Conservation (phyloP, 2,329 filamentous ascomycete species). For the Beauveria varroae region DNA sequence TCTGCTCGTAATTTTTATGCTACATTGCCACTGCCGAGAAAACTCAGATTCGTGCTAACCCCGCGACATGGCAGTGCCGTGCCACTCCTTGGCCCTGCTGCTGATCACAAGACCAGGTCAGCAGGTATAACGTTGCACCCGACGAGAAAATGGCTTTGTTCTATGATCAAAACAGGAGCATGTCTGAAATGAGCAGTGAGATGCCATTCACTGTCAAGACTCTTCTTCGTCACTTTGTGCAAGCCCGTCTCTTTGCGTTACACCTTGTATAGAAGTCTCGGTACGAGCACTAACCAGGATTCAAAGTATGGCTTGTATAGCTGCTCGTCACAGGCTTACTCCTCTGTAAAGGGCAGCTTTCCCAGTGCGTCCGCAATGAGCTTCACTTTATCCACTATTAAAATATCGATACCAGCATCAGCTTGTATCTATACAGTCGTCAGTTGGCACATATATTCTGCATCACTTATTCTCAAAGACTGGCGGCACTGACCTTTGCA, state of each 20-base stretch:
- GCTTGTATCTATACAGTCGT: slow-evolving; percentile 9
- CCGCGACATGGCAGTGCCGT: not conserved
- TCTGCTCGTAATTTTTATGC: too few species aligned
- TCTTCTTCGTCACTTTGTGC: too few species aligned
- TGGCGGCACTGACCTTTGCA: slow-evolving; percentile 11
- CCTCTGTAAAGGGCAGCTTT: not conserved
- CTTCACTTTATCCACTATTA: slow-evolving; percentile 14
- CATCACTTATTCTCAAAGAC: not conserved
- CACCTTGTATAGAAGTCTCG: too few species aligned
- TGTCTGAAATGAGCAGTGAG: too few species aligned
- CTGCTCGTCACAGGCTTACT: not conserved
- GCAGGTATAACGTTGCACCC: not conserved
- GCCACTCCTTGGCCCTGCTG: not conserved
- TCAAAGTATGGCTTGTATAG: too few species aligned
- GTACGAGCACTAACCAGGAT: too few species aligned
- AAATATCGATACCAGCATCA: slow-evolving; percentile 13
- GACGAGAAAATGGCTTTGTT: not conserved
- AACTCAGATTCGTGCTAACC: not conserved
- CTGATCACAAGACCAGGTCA: not conserved
- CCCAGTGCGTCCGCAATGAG: slow-evolving; percentile 8
- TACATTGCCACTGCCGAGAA: not conserved
- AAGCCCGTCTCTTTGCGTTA: too few species aligned
- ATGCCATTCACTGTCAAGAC: too few species aligned
- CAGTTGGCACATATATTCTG: not conserved
- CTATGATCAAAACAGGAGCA: too few species aligned